Conservation (phyloP, 768 basidiomycete genomes). For the Kwoniella sp. region DNA sequence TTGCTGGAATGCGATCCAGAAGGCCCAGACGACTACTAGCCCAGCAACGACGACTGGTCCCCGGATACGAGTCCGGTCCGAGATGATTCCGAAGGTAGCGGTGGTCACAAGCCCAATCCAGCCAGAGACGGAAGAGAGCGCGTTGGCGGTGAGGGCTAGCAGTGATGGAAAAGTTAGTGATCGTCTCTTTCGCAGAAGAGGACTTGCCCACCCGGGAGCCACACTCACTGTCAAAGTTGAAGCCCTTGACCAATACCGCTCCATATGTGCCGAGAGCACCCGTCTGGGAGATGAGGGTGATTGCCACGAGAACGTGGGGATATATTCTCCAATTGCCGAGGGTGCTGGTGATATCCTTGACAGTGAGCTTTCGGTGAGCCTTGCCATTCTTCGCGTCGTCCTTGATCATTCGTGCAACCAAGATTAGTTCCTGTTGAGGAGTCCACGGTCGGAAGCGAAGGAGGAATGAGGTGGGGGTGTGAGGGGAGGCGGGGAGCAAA, state of each 20-base stretch:
- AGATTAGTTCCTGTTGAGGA: conserved; percentile 41
- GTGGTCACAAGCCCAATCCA: conserved; percentile 39
- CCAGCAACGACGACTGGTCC: conserved; percentile 36
- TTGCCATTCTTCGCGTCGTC: conserved; percentile 40
- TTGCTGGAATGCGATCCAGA: conserved; percentile 44
- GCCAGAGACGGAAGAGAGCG: conserved; percentile 45
- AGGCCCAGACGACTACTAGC: conserved; percentile 28
- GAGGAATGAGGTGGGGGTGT: conserved; percentile 30
- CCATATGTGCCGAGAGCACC: conserved; percentile 33
- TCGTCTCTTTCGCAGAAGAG: background rate
- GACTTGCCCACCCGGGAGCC: background rate
- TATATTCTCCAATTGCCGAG: conserved; percentile 35
- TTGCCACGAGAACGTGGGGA: conserved; percentile 31
- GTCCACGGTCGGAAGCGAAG: conserved; percentile 31
- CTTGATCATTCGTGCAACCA: conserved; percentile 33
- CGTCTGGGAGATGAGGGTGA: conserved; percentile 27
- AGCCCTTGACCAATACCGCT: conserved; percentile 33
- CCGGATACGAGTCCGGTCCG: conserved; percentile 36
- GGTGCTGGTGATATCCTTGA: conserved; percentile 27
- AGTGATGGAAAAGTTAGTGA: background rate
- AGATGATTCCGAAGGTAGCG: conserved; percentile 30
- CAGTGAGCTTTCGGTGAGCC: conserved; percentile 13
- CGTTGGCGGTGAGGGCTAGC: conserved; percentile 43
- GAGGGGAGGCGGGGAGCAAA: conserved; percentile 45
- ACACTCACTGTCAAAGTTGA: conserved; percentile 41